Base-by-base conservation (phyloP, 176 grass and related monocot genomes). In the Cocos nucifera region DNA sequence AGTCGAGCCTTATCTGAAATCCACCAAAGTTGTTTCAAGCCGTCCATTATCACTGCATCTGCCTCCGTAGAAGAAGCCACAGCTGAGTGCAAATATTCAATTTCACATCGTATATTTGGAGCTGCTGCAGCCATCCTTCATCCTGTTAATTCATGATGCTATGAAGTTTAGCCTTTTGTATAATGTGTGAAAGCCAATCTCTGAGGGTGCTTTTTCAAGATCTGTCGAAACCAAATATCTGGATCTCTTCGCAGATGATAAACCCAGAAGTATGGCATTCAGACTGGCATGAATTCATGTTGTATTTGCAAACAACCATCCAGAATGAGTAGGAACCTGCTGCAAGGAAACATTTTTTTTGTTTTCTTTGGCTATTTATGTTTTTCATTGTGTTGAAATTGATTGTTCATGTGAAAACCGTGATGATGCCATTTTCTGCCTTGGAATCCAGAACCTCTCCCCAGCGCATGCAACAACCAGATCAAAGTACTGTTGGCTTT, bases 41-140 rank as follows among this genome's bases (percentile, higher is more conserved):
- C 75, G 89, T 15, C 89, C 85, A 16, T 21, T 89, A 53, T 95
- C 89, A 17, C 89, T 82, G 21, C 89, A 89, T 64, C 89, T 95
- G 50, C 82, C 85, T 19, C 48, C 83, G n/a, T n/a, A n/a, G 28
- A 95, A 95, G 79, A 95, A 86, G 73, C 89, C 89, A 4, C 85
- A 95, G 69, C 58, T 89, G 58, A 83, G 82, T 0, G 82, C 89
- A 80, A 76, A 0, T 85, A 82, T 63, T 95, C 89, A 4, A 95
- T 95, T 20, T 89, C 89, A 0, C 89, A 95, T 63, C 85, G 85
- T 10, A 95, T 89, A 44, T n/a, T 83, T 19, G 79, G 89, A 15
- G 58, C 9, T 23, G 81, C 74, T 0, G 23, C 89, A n/a, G 50
- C 75, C 17, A n/a, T 71, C 73, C 60, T 69, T 56, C 64, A 83